Base-by-base conservation (phyloP, 441 rosid species). In the Populus trichocarpa region DNA sequence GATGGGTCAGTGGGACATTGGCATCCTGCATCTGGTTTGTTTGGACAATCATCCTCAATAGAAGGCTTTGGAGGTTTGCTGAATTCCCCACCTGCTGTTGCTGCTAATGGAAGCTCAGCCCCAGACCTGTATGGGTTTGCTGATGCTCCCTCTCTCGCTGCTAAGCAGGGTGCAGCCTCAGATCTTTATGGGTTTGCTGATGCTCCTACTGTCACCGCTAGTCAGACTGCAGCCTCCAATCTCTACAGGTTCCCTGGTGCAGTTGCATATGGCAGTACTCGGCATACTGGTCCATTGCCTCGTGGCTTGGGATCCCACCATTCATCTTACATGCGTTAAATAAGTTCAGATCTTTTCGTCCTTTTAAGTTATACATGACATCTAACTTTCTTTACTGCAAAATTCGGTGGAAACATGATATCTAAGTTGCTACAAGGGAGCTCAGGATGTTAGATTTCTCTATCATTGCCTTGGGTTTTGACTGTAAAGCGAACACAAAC, bases 41-140 rank as follows among this genome's bases (percentile, higher is more conserved):
- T 77, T 73, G 75, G 82, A 67, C 78, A 77, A 57, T 83, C 91
- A 74, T 71, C 85, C 69, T 84, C 90, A 33, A 35, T 74, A 59
- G 92, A 89, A 75, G 83, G 89, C 50, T 90, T 85, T 83, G 81
- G 67, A 4, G 88, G 87, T 84, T 75, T 86, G 78, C 84, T 80
- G 20, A 83, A 83, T 79, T 81, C 82, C 67, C 59, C 81, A 4
- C 79, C 85, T 23, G 30, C 72, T 2, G 80, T 9, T 76, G 67
- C 78, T 57, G 80, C 71, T 71, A 78, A 63, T 69, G 67, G 75
- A 69, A 85, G 73, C 72, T 22, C 84, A 26, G 73, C 82, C 18
- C 72, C 86, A 23, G 89, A 90, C 79, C 82, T 87, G 13, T 86
- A 88, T 74, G 75, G 84, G 2, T 89, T 86, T 75, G 91, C 86